Evolutionary conservation across 495 filamentous ascomycete genomes (phyloP), one percentile per base, ranked within the genome.

Genomic region (Trichoderma asperelloides): DNA sequence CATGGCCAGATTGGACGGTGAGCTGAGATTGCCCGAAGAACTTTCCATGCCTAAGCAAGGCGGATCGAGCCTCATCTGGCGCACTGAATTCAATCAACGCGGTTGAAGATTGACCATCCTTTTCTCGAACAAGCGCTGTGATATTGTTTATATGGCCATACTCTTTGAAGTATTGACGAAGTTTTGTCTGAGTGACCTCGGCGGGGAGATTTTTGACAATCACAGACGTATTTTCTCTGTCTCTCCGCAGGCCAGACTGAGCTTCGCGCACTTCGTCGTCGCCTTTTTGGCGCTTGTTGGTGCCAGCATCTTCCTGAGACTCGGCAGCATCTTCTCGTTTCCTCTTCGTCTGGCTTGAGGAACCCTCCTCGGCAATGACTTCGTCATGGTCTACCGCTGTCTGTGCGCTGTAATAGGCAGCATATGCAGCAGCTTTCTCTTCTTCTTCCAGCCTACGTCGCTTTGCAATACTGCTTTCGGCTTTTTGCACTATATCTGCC

Each of bases 161-260:
- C 73, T 93, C 91, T 73, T 89, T 85, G 77, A 98, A 98, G 74
- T 94, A 98, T 76, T 95, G 88, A 47, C 90, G 87, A 15, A 97
- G 77, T 69, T 86, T 87, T 37, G 84, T 86, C 72, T 92, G 86
- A 2, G 87, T 89, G 4, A 86, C 86, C 37, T 86, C 82, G 1
- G 69, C 68, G 7, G 95, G 92, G 33, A 98, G 74, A 69, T 92
- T 88, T 45, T 84, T 86, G 30, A 96, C 87, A 60, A 95, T 85
- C 33, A 97, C 85, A 0, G 91, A 92, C 3, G 91, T 89, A 74
- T 97, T 88, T 71, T 98, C 95, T 47, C 95, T 87, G 74, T 98
- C 93, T 39, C 95, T 88, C 71, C 89, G 39, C 15, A 27, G 30
- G 2, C 39, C 77, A 67, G 30, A 71, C 73, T 65, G 78, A 67